Conservation (phyloP, 2,329 filamentous ascomycete species). For the Aspergillus spinulosporus region DNA sequence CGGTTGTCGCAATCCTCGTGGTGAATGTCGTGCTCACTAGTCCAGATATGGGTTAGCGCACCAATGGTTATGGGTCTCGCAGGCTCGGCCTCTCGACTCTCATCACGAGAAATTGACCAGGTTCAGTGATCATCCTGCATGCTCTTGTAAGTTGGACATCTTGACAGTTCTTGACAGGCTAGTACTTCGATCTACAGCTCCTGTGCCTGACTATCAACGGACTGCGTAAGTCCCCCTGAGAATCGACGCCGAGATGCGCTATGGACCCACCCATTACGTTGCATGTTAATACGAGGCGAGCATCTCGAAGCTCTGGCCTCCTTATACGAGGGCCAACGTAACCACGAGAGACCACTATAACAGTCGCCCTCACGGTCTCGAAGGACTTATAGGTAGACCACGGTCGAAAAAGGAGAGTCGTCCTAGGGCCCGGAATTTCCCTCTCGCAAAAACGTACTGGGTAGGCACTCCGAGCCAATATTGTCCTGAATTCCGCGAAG, state of each 20-base stretch:
- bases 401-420: too few species aligned
- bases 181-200: not conserved
- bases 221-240: not conserved
- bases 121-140: not conserved
- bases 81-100: not conserved
- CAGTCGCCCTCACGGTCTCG: too few species aligned
- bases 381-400: too few species aligned
- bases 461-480: too few species aligned
- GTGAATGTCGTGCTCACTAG: not conserved
- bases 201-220: conserved; percentile 6
- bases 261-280: conserved; percentile 4
- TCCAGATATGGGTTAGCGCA: not conserved
- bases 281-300: not conserved
- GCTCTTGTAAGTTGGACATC: not conserved
- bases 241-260: not conserved
- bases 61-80: not conserved
- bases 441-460: too few species aligned
- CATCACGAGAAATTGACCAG: too few species aligned
- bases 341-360: too few species aligned
- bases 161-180: not conserved
- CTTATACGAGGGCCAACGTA: not conserved
- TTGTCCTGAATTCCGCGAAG: too few species aligned
- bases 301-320: not conserved
- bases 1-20: not conserved
- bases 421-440: too few species aligned